Percentiles rank a stretch among this genome's conserved stretches.
Evolutionary conservation across 352 stramenopile species (phyloP).

Genomic region (Phytophthora cactorum): DNA sequence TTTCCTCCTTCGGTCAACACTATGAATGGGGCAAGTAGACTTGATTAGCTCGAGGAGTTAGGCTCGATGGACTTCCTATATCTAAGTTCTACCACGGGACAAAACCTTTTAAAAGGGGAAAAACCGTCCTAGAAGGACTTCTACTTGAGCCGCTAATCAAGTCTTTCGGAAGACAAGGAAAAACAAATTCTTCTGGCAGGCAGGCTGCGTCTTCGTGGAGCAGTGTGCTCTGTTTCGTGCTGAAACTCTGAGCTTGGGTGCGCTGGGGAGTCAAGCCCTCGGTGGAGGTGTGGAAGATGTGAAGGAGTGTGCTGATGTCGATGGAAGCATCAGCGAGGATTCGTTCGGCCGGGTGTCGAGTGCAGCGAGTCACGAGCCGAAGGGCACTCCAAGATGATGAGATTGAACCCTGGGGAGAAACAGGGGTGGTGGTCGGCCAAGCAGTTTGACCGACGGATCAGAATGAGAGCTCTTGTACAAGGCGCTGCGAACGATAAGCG

Average conservation of each 20-base stretch:
- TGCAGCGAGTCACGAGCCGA: too few species aligned
- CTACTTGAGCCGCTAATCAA: not conserved
- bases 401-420: too few species aligned
- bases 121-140: not conserved
- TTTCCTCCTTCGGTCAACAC: not conserved
- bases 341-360: too few species aligned
- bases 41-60: conserved; percentile 1
- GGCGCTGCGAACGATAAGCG: too few species aligned
- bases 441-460: too few species aligned
- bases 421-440: too few species aligned
- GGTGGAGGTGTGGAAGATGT: too few species aligned
- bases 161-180: not conserved
- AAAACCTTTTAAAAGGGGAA: not conserved
- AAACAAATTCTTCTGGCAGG: not conserved
- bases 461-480: too few species aligned
- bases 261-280: too few species aligned
- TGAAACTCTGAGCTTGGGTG: not conserved
- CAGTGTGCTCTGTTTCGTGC: not conserved
- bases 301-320: too few species aligned
- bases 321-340: too few species aligned
- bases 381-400: too few species aligned
- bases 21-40: conserved; percentile 1
- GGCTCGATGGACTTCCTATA: not conserved
- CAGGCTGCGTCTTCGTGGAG: not conserved
- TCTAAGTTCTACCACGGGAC: not conserved